Base-by-base conservation (phyloP, 2,329 filamentous ascomycete species). In the Colletotrichum liriopes region DNA sequence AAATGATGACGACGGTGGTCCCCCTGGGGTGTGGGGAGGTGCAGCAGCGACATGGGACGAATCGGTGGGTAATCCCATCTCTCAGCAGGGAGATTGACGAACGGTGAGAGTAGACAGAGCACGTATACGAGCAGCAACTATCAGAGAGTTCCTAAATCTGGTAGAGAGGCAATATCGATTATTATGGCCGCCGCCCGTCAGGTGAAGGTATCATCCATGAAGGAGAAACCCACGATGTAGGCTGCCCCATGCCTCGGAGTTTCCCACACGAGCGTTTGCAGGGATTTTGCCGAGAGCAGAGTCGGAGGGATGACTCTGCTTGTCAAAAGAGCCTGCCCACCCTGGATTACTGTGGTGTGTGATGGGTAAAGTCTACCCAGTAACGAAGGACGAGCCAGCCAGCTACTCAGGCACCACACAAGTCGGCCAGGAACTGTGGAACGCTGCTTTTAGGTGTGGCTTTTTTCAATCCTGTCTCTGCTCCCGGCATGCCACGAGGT, bases 31-130 rank as follows among this genome's bases (percentile, higher is more conserved):
- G 51, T 58, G 52, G 58, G 20, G 54, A 29, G 45, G 45, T 18
- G n/a, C 26, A 26, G 54, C 52, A 55, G 49, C 37, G 52, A 72
- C 65, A 69, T 69, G 65, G 69, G 69, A 69, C 65, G 65, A 72
- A 64, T 59, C 58, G 59, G 65, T 61, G 35, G 43, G 67, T 63
- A n/a, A 59, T 37, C 43, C 69, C 59, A 64, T 41, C 37, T 23
- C 29, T 63, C 16, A 5, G 9, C n/a, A 23, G 45, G 37, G 61
- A 59, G 54, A 69, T 60, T 64, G 11, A 69, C 52, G 59, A 60
- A 60, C 69, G 52, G 59, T 55, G 59, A 47, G 52, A 18, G 29
- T 18, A 20, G 60, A 39, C 43, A 51, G 45, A 39, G 45, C 32
- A 37, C 45, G 39, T 62, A 62, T 62, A 62, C 59, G 59, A 62